These are phyloP conservation scores for Elsinoe batatas DNA, from an alignment of 2,329 filamentous ascomycete genomes.

Conservation along the genomic window DNA sequence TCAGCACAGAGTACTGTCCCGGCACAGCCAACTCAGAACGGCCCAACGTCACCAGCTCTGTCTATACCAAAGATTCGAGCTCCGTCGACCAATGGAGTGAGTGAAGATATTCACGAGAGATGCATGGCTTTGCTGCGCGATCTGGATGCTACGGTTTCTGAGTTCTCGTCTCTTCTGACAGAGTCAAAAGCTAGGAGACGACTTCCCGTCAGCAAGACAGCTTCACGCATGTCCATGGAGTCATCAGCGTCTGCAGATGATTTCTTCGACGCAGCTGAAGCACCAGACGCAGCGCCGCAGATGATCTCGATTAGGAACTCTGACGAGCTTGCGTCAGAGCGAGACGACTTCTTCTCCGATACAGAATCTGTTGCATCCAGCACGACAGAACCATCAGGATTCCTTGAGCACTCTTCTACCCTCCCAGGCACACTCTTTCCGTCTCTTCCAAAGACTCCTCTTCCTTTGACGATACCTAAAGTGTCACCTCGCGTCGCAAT, in stretches of 20 bases:
- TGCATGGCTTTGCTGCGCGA: slow-evolving; percentile 76
- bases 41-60: slow-evolving; percentile 21
- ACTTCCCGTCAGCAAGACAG: slow-evolving; percentile 34
- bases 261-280: slow-evolving; percentile 85
- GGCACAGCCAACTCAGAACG: slow-evolving; percentile 25
- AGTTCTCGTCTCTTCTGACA: slow-evolving; percentile 67
- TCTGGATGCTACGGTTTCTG: slow-evolving; percentile 69
- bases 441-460: slow-evolving; percentile 60
- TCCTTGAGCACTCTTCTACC: slow-evolving; percentile 21
- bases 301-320: slow-evolving; percentile 65
- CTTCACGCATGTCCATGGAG: slow-evolving; percentile 61
- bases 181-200: slow-evolving; percentile 70
- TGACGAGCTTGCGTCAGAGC: slow-evolving; percentile 58
- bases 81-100: not conserved
- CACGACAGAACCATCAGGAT: slow-evolving; percentile 40
- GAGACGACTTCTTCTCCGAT: slow-evolving; percentile 34
- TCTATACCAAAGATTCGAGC: slow-evolving; percentile 23
- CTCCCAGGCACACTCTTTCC: slow-evolving; percentile 51
- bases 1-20: slow-evolving; percentile 45
- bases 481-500: slow-evolving; percentile 62
- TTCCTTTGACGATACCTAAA: slow-evolving; percentile 62
- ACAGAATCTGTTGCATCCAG: slow-evolving; percentile 43
- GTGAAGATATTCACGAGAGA: slow-evolving; percentile 65
- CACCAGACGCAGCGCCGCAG: slow-evolving; percentile 46
- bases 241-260: slow-evolving; percentile 67